These are phyloP conservation scores for Geotrichum fermentans DNA, from an alignment of 1,139 yeast genomes.

Conservation along the genomic window DNA sequence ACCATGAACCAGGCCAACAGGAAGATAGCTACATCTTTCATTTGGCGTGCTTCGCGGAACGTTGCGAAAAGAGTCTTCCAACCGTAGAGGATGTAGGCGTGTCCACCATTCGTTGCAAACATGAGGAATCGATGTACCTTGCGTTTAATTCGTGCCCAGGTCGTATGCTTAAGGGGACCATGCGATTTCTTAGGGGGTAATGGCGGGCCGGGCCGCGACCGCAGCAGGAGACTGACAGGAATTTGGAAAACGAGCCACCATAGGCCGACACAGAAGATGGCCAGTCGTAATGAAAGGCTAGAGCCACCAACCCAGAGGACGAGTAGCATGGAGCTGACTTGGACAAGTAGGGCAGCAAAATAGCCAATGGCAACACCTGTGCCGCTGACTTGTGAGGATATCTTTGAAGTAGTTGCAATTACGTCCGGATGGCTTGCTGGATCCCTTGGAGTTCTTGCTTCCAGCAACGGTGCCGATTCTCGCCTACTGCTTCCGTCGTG, in stretches of 20 bases:
- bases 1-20: conserved; percentile 65
- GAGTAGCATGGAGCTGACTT: conserved; percentile 48
- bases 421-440: conserved; percentile 20
- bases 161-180: conserved; percentile 18
- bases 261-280: conserved; percentile 54
- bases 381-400: conserved; percentile 50
- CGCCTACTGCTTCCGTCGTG: neutral
- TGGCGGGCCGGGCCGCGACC: conserved; percentile 42
- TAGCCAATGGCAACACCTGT: conserved; percentile 65
- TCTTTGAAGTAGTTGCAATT: conserved; percentile 19
- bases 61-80: conserved; percentile 55
- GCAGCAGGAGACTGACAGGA: conserved; percentile 48
- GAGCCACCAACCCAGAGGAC: conserved; percentile 45
- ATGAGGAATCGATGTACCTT: conserved; percentile 19
- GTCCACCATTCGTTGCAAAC: conserved; percentile 20
- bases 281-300: conserved; percentile 48
- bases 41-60: conserved; percentile 49
- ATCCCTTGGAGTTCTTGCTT: conserved; percentile 1
- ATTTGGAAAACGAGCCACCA: conserved; percentile 70
- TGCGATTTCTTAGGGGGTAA: conserved; percentile 23
- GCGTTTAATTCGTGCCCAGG: conserved; percentile 18
- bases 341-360: conserved; percentile 58
- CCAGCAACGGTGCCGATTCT: conserved; percentile 9
- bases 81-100: conserved; percentile 44
- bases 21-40: conserved; percentile 57